Evolutionary conservation across 768 basidiomycete genomes (phyloP).

Genomic region (Chalciporus chontae): DNA sequence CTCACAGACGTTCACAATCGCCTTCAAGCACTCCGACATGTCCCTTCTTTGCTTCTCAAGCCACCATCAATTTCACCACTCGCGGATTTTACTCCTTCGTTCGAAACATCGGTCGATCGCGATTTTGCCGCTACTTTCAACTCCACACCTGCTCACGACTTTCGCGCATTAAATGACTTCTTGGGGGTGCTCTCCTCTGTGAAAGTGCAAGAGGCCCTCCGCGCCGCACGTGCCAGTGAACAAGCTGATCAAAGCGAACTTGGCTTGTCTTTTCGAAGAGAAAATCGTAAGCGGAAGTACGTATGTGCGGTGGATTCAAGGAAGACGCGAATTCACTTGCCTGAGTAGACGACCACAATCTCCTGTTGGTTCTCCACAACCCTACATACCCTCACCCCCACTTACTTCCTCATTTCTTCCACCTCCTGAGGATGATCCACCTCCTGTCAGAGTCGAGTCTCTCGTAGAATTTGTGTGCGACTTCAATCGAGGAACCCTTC

Average conservation of each 20-base stretch:
- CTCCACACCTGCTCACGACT: conserved; percentile 36
- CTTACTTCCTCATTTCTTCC: conserved; percentile 41
- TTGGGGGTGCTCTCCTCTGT: conserved; percentile 46
- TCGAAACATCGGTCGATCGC: conserved; percentile 25
- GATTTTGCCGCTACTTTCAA: conserved; percentile 28
- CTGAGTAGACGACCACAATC: conserved; percentile 46
- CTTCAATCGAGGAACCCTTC: conserved; percentile 42
- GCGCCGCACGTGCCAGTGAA: conserved; percentile 53
- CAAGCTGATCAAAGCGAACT: conserved; percentile 49
- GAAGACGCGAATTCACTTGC: background rate
- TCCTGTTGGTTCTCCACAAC: conserved; percentile 56
- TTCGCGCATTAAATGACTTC: conserved; percentile 46
- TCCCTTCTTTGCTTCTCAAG: conserved; percentile 44
- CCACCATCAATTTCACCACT: conserved; percentile 29
- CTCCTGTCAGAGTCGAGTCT: conserved; percentile 41
- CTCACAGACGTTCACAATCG: conserved; percentile 45
- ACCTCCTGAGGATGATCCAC: conserved; percentile 31
- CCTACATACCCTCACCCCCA: conserved; percentile 45
- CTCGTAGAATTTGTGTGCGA: conserved; percentile 54
- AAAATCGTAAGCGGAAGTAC: conserved; percentile 57
- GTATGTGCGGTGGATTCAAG: conserved; percentile 13
- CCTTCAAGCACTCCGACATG: conserved; percentile 42
- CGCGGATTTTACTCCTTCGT: conserved; percentile 25
- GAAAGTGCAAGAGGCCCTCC: conserved; percentile 56
- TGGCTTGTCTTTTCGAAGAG: conserved; percentile 41